Percentiles rank a stretch among this genome's conserved stretches.
Conservation (phyloP, 2,329 filamentous ascomycete genomes). For the Calcarisporium arbuscula region DNA sequence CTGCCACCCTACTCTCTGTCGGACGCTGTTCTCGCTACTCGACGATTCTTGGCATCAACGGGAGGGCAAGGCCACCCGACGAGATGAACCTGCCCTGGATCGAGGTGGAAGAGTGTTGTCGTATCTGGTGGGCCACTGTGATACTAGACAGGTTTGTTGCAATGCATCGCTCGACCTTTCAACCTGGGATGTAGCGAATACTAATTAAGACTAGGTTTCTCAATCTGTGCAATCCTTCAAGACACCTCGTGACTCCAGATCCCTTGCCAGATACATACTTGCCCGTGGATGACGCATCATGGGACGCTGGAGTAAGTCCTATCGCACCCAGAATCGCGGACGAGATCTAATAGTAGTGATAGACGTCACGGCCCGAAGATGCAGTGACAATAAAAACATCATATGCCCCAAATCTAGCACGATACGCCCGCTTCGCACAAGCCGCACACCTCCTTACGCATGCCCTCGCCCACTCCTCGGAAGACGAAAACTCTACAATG, state of each 20-base stretch:
- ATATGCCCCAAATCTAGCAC: conserved; percentile 6
- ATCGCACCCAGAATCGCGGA: too few species aligned
- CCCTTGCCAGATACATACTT: conserved; percentile 6
- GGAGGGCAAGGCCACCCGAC: conserved; percentile 2
- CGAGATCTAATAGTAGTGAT: too few species aligned
- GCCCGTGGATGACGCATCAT: conserved; percentile 8
- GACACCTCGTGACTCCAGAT: conserved; percentile 10
- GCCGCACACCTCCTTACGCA: conserved; percentile 12
- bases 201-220: conserved; percentile 4
- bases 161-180: not conserved
- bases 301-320: conserved; percentile 10
- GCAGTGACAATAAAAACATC: conserved; percentile 7
- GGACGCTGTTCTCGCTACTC: conserved; percentile 10
- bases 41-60: conserved; percentile 6
- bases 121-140: conserved; percentile 11
- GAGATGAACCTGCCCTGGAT: not conserved
- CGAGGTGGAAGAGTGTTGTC: conserved; percentile 11
- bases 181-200: conserved; percentile 1
- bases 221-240: conserved; percentile 5
- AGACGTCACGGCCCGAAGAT: not conserved
- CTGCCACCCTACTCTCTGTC: conserved; percentile 8
- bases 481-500: conserved; percentile 2
- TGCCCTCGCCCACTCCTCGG: conserved; percentile 7
- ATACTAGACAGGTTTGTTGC: conserved; percentile 10
- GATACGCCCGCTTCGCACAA: conserved; percentile 13